Conservation (phyloP, 345 rosid genomes). For the Gossypium sturtianum region DNA sequence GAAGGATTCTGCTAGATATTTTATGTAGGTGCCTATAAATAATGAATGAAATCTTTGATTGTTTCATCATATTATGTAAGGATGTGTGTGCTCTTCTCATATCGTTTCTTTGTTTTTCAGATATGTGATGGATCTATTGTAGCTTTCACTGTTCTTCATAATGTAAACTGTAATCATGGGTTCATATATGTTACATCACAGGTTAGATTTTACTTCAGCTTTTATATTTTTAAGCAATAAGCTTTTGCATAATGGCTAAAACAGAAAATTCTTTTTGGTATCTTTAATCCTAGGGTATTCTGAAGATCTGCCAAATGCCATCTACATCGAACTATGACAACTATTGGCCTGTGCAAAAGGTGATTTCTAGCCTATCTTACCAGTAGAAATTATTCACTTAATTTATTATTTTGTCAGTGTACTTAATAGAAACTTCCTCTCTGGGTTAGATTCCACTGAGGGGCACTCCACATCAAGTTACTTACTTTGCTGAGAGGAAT, state of each 20-base stretch:
- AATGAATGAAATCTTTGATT: neutral
- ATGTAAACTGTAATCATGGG: slow-evolving; percentile 95
- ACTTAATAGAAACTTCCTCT: slow-evolving; percentile 17
- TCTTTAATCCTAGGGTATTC: slow-evolving; percentile 52
- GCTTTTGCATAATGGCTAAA: slow-evolving; percentile 7
- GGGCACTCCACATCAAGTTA: slow-evolving; percentile 98
- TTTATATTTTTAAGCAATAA: slow-evolving; percentile 11
- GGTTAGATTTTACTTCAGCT: slow-evolving; percentile 36
- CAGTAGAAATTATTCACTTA: neutral
- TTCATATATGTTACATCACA: slow-evolving; percentile 90
- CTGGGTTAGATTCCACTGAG: slow-evolving; percentile 69
- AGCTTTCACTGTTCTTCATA: slow-evolving; percentile 97
- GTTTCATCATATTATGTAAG: neutral
- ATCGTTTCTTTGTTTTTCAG: slow-evolving; percentile 40
- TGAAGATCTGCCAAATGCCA: slow-evolving; percentile 94
- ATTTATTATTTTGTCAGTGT: neutral
- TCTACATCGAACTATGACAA: slow-evolving; percentile 79
- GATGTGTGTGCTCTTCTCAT: slow-evolving; percentile 21
- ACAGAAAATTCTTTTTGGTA: slow-evolving; percentile 9
- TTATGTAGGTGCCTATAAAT: neutral
- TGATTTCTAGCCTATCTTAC: slow-evolving; percentile 14
- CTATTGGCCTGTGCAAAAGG: slow-evolving; percentile 98
- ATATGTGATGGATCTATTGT: slow-evolving; percentile 86
- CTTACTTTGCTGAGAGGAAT: slow-evolving; percentile 85
- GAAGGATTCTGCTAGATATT: neutral